These are phyloP conservation scores for Apiospora kogelbergensis DNA, from an alignment of 2,329 filamentous ascomycete species.

Conservation along the genomic window DNA sequence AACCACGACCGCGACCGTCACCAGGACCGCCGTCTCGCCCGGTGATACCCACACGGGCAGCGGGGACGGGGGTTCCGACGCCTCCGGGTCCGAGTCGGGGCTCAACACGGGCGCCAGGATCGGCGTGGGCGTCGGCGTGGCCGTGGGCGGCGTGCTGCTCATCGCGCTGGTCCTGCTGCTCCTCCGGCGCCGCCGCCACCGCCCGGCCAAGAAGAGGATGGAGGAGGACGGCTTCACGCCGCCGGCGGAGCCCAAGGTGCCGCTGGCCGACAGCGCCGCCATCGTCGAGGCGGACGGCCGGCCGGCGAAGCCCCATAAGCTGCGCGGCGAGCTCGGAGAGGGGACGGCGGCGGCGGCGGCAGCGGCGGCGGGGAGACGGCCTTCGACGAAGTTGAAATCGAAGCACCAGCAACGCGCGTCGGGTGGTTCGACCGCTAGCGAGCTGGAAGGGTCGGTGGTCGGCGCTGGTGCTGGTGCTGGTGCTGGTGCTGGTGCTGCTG, in stretches of 20 bases:
- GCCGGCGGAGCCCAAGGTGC: constrained; percentile 4
- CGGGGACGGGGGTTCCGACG: background rate
- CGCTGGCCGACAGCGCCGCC: constrained; percentile 12
- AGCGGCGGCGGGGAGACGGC: background rate
- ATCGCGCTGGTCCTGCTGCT: constrained; percentile 16
- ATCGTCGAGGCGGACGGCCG: constrained; percentile 15
- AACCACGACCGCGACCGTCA: background rate
- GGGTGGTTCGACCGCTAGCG: background rate
- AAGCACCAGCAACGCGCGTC: background rate
- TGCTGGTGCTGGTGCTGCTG: background rate
- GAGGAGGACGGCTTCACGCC: background rate
- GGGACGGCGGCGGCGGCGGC: constrained; percentile 3
- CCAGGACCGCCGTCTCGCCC: background rate
- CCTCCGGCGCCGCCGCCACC: background rate
- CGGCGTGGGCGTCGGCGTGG: constrained; percentile 24
- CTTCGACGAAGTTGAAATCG: background rate
- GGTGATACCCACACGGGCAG: background rate
- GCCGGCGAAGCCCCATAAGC: constrained; percentile 15
- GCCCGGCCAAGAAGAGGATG: background rate
- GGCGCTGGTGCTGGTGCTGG: background rate
- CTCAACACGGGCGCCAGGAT: constrained; percentile 17
- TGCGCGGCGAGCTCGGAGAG: constrained; percentile 2
- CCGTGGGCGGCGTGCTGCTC: constrained; percentile 27
- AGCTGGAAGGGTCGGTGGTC: constrained; percentile 1
- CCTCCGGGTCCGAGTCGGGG: background rate